A percentile compares a stretch with the other conserved stretches of the same genome.
phyloP scores from a whole-genome alignment of 352 stramenopile species.

The Pythium diclinum region DNA sequence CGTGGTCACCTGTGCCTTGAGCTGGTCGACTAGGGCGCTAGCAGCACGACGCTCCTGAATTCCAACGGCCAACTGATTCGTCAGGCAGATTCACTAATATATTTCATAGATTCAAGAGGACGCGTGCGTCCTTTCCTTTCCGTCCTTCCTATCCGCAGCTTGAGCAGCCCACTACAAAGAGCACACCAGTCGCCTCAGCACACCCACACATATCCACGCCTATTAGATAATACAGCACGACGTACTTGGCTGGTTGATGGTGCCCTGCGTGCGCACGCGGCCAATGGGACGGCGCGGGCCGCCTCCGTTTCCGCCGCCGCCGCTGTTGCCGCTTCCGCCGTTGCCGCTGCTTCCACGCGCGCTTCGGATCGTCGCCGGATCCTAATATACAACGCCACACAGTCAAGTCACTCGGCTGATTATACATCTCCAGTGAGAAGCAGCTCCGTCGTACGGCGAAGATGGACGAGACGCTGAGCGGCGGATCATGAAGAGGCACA shows the following conservation, averaged over 20 bases:
- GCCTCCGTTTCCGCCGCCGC: conserved; percentile 14
- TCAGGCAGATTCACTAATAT: neutral
- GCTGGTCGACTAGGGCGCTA: no score
- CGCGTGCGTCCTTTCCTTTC: neutral
- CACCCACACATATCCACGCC: conserved; percentile 1
- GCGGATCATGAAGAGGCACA: conserved; percentile 10
- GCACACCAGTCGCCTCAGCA: neutral
- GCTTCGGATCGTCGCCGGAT: conserved; percentile 37
- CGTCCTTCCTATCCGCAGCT: conserved; percentile 28
- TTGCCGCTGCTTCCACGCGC: conserved; percentile 9
- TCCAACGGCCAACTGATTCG: no score
- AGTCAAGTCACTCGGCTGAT: neutral
- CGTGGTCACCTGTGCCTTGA: no score
- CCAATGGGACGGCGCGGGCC: conserved; percentile 57
- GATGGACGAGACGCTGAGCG: conserved; percentile 42
- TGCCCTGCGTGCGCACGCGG: conserved; percentile 42
- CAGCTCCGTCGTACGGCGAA: conserved; percentile 42
- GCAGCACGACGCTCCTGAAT: no score
- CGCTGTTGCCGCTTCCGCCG: conserved; percentile 10
- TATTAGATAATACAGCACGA: neutral
- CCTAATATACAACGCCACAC: conserved; percentile 24
- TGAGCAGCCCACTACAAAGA: conserved; percentile 37
- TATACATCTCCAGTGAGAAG: neutral
- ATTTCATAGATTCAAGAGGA: neutral
- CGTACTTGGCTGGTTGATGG: conserved; percentile 62